phyloP scores from a whole-genome alignment of 257 asterid species.

The Plantago major region DNA sequence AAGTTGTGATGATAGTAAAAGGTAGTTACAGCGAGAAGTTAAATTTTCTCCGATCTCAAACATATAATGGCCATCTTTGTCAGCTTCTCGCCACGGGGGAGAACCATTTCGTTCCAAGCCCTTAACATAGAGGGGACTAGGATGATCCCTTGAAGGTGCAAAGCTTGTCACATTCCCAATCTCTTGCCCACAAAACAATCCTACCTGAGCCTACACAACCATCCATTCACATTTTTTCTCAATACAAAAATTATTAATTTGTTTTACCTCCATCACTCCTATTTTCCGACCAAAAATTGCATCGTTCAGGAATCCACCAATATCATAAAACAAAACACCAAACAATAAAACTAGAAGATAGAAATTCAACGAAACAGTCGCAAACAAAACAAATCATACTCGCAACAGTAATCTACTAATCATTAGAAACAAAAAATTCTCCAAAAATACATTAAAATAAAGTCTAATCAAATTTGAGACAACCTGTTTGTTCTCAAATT shows the following conservation, averaged over 20 bases:
- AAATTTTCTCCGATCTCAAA: conserved; percentile 97
- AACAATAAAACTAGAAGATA: too few relatives aligned
- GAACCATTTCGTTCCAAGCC: conserved; percentile 72
- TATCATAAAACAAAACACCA: not conserved
- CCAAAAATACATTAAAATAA: not conserved
- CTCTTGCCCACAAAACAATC: conserved; percentile 83
- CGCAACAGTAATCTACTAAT: too few relatives aligned
- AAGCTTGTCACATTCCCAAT: conserved; percentile 75
- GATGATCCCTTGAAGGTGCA: conserved; percentile 63
- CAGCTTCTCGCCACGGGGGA: conserved; percentile 89
- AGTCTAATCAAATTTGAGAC: not conserved
- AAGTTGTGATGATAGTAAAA: conserved; percentile 34
- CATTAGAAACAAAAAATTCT: too few relatives aligned
- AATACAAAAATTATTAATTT: conserved; percentile 24
- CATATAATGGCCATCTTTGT: conserved; percentile 95
- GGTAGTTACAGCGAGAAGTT: conserved; percentile 93
- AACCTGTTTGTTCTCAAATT: too few relatives aligned
- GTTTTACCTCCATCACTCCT: too few relatives aligned
- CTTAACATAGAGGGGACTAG: conserved; percentile 55
- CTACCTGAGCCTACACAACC: conserved; percentile 98
- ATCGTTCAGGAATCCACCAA: conserved; percentile 6
- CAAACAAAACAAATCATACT: too few relatives aligned
- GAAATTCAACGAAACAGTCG: too few relatives aligned
- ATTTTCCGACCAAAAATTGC: too few relatives aligned
- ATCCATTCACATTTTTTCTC: conserved; percentile 10